phyloP scores from a whole-genome alignment of 495 filamentous ascomycete genomes.

The Aspergillus cavernicola region DNA sequence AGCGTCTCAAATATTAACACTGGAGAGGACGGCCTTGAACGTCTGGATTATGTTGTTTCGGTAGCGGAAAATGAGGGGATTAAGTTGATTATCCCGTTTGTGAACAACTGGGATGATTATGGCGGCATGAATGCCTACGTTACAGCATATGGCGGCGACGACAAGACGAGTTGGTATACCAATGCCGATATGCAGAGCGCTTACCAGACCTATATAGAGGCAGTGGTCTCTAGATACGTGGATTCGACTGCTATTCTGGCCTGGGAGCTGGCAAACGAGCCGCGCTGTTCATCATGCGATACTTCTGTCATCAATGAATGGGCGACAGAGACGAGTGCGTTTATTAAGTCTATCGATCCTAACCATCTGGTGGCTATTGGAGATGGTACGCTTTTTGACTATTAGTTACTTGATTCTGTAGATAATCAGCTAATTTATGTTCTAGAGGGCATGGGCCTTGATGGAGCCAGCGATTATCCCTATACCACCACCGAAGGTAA shows the following conservation, averaged over 20 bases:
- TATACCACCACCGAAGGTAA: neutral
- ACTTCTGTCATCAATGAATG: conserved; percentile 58
- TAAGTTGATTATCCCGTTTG: neutral
- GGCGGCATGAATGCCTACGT: conserved; percentile 51
- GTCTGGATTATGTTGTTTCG: neutral
- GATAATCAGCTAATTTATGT: neutral
- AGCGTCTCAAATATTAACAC: neutral
- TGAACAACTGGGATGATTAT: neutral
- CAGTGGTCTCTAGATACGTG: conserved; percentile 57
- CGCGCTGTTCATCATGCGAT: conserved; percentile 58
- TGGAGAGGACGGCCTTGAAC: neutral
- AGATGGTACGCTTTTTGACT: conserved; percentile 32
- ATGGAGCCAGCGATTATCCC: neutral
- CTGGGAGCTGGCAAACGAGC: conserved; percentile 71
- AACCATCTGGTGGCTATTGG: conserved; percentile 64
- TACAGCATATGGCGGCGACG: conserved; percentile 52
- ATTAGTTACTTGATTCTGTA: neutral
- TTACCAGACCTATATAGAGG: conserved; percentile 59
- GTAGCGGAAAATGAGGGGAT: neutral
- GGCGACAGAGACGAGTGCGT: conserved; percentile 54
- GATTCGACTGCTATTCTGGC: conserved; percentile 57
- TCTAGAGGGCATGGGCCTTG: neutral
- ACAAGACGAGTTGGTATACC: conserved; percentile 53
- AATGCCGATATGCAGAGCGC: conserved; percentile 49
- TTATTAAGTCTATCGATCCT: conserved; percentile 60